Percentiles rank a stretch among this genome's conserved stretches.
phyloP scores from a whole-genome alignment of 202 grass and related monocot genomes.

The Digitaria exilis region DNA sequence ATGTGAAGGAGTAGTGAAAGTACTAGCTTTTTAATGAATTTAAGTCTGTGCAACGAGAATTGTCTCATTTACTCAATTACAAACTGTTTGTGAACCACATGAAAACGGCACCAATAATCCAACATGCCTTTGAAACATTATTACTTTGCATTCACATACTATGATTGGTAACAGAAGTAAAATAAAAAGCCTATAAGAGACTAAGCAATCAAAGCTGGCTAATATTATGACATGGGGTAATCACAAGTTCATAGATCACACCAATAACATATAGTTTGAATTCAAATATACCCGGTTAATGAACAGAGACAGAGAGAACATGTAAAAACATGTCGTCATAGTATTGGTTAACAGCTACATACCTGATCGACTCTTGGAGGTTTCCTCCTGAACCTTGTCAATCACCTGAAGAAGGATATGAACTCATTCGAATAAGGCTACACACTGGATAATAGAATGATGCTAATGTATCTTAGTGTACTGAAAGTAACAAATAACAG shows the following conservation, averaged over 20 bases:
- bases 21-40: not conserved
- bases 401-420: constrained; percentile 66
- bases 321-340: not conserved
- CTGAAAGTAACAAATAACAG: not conserved
- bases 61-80: not conserved
- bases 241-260: not conserved
- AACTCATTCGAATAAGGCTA: constrained; percentile 12
- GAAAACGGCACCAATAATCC: not conserved
- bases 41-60: not conserved
- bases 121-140: constrained; percentile 12
- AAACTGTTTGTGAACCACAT: not conserved
- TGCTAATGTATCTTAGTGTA: not conserved
- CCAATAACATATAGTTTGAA: not conserved
- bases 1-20: not conserved
- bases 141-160: not conserved
- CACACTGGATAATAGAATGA: not conserved
- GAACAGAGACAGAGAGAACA: constrained; percentile 11
- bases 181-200: not conserved
- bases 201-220: not conserved
- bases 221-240: not conserved
- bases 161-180: not conserved
- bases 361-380: constrained; percentile 90
- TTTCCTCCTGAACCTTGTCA: constrained; percentile 99
- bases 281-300: not conserved
- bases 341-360: not conserved